Percentiles rank a stretch among this genome's conserved stretches.
Evolutionary conservation across 441 rosid species (phyloP).

Genomic region (Euphorbia corollata): DNA sequence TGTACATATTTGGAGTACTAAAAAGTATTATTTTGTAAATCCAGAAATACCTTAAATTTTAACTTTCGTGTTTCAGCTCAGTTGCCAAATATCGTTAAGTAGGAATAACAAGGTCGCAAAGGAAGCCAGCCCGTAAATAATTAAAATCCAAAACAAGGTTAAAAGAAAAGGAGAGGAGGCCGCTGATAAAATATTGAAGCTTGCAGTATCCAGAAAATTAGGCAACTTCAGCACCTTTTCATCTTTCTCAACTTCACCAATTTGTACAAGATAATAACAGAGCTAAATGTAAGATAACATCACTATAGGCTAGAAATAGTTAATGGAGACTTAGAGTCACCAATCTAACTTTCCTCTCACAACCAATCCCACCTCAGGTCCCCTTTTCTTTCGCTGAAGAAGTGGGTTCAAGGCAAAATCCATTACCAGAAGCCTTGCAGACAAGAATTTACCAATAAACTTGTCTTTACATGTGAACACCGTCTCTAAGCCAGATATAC

Average conservation of each 20-base stretch:
- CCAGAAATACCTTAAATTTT: background rate
- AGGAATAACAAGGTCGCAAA: background rate
- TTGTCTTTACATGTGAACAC: constrained; percentile 19
- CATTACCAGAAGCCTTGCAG: constrained; percentile 13
- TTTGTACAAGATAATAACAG: constrained; percentile 18
- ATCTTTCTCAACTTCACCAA: constrained; percentile 14
- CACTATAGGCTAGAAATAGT: constrained; percentile 13
- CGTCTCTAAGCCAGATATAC: constrained; percentile 17
- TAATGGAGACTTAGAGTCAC: background rate
- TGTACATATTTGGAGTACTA: background rate
- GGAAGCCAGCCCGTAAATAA: background rate
- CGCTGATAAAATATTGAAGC: constrained; percentile 3
- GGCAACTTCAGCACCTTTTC: constrained; percentile 16
- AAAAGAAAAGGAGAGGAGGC: background rate
- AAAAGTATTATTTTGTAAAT: background rate
- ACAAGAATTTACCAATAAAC: constrained; percentile 12
- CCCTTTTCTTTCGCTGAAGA: background rate
- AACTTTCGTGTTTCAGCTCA: background rate
- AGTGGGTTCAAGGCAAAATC: background rate
- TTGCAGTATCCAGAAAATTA: background rate
- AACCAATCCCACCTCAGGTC: background rate
- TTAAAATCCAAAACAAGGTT: background rate
- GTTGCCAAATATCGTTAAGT: background rate
- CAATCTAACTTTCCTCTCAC: background rate
- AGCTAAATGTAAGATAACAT: constrained; percentile 2